Base-by-base conservation (phyloP, 768 basidiomycete genomes). In the Pleurotus citrinopileatus region DNA sequence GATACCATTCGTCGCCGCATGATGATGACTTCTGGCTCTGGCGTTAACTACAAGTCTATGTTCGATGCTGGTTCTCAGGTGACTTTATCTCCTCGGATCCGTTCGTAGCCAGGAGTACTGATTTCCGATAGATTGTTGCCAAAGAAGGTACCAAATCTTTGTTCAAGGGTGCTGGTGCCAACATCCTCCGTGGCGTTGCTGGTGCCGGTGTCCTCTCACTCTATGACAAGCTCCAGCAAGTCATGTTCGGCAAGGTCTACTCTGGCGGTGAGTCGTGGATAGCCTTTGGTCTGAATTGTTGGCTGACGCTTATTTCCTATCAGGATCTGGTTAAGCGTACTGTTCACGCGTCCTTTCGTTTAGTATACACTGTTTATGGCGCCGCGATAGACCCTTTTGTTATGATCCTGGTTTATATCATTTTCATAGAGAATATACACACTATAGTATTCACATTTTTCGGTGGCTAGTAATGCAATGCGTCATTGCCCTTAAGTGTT, bases 21-120 rank as follows among this genome's bases (percentile, higher is more conserved):
- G 97, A 99, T 99, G 97, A 98, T 98, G 96, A 98, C 97, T 32
- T 98, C 96, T 20, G 97, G 96, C 64, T 88, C 85, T 65, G 83
- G 83, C 65, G 85, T 89, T 57, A 94, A 98, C 87, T 98, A 98
- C 88, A 96, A 95, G 83, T 92, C 91, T 63, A 98, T 98, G 94
- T 89, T 96, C 73, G 95, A 98, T 67, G 95, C 95, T 68, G 93
- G 86, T 57, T 82, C 89, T 26, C 93, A 97, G 73, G 67, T 66
- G 54, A n/a, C 48, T 57, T 4, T 3, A 36, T 42, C 27, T 36
- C 45, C n/a, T 17, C 28, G 20, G 19, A 15, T 3, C 29, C 3
- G 15, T 20, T 32, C 27, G 4, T 12, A 19, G 15, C 34, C 25
- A 36, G 15, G 17, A 5, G 13, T 32, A 4, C 12, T 26, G 15